Conservation (phyloP, 805 yeast genomes). For the Ogataea chonburiensis region DNA sequence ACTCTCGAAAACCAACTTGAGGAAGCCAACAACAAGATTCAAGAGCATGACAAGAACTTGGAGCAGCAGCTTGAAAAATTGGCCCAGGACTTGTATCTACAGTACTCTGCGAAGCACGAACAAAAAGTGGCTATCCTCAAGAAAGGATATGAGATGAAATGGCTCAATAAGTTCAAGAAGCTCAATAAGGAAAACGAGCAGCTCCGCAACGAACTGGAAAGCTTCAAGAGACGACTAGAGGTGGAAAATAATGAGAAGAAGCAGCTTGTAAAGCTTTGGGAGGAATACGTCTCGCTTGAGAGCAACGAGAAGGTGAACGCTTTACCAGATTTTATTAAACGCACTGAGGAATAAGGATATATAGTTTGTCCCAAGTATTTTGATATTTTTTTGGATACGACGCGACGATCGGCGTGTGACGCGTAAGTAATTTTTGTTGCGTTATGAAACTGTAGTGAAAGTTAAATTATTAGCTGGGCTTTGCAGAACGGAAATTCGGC, state of each 20-base stretch:
- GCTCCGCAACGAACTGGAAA: slow-evolving; percentile 51
- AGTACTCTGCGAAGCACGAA: slow-evolving; percentile 76
- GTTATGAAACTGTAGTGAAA: not conserved
- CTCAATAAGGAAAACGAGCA: slow-evolving; percentile 44
- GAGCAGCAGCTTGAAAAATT: slow-evolving; percentile 57
- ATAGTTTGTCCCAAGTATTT: too few species aligned
- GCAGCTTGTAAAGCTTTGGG: slow-evolving; percentile 50
- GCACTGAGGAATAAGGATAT: slow-evolving; percentile 5
- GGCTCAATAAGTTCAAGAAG: slow-evolving; percentile 44
- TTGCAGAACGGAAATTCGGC: slow-evolving; percentile 1
- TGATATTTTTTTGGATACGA: too few species aligned
- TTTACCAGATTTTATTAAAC: slow-evolving; percentile 22
- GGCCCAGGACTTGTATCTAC: slow-evolving; percentile 68
- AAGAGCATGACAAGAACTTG: slow-evolving; percentile 45
- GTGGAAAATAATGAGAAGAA: slow-evolving; percentile 58
- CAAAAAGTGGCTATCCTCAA: slow-evolving; percentile 63
- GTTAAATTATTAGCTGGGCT: not conserved
- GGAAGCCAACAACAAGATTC: slow-evolving; percentile 26
- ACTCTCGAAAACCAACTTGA: slow-evolving; percentile 23
- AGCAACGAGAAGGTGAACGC: slow-evolving; percentile 25
- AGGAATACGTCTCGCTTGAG: slow-evolving; percentile 31
- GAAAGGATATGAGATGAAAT: slow-evolving; percentile 55
- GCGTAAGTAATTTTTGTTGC: slow-evolving; percentile 11
- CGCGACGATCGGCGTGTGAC: slow-evolving; percentile 11
- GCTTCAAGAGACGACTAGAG: slow-evolving; percentile 45